Base-by-base conservation (phyloP, 805 yeast species). In the Saccharomycopsis fermentans region DNA sequence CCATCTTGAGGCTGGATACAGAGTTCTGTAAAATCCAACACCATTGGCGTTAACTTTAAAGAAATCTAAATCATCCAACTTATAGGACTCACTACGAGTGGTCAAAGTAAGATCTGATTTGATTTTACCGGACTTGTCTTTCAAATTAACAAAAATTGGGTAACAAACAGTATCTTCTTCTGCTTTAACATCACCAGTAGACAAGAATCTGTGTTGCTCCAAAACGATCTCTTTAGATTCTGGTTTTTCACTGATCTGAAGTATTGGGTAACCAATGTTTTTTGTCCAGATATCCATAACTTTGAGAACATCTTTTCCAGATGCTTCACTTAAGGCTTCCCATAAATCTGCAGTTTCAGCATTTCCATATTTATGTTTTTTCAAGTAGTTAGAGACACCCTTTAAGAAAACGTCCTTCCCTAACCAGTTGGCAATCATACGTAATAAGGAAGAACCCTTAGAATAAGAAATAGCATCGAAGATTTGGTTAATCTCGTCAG, bases 211-310 rank as follows among this genome's bases (percentile, higher is more conserved):
- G 72, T 84, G 77, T 72, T 87, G 96, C 57, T 82, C 79, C 55
- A 87, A 75, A 21, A 75, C 76, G 57, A 86, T 71, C 55, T 76
- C 74, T 55, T 76, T 72, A 24, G 75, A 75, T 55, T 75, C 74
- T 24, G 29, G 50, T 2, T 43, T 21, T 71, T 85, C 91, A 55
- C 78, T 75, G 40, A 87, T 91, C 36, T 80, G 73, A 55, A 88
- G 73, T 16, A 87, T 81, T 27, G 95, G 95, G 75, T 77, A 87
- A 6, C 95, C 95, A 60, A 86, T 80, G 67, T 84, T 81, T 66
- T 82, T 81, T 59, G 90, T 87, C 95, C 96, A 87, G 60, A 81
- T 79, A 66, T 82, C 82, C 94, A 87, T 87, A 47, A 84, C 86
- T 59, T 74, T 71, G 58, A 79, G 81, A 53, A 87, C 91, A 66